Evolutionary conservation across 345 rosid species (phyloP), one percentile per base, ranked within the genome.

Genomic region (Clarkia xantiana): DNA sequence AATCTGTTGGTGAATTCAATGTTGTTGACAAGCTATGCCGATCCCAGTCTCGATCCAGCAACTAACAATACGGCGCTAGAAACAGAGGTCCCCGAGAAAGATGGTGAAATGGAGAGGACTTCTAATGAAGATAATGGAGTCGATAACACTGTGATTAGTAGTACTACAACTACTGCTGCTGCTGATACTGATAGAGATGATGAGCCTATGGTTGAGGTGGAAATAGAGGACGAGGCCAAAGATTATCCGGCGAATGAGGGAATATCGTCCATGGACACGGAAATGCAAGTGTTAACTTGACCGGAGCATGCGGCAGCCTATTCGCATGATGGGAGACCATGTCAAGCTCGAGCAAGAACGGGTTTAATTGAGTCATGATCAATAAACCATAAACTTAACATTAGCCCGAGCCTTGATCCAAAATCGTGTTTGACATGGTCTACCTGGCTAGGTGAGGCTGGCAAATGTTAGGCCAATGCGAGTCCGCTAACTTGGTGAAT

Each of bases 1-100:
- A 88, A 82, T 68, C 71, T 88, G 63, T 61, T 75, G 73, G 97
- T 88, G 50, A 80, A 89, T 42, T 78, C 97, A 44, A 76, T 69
- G 56, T 44, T 88, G 66, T 29, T 29, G 5, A 66, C 68, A 10
- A 46, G 66, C 65, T 71, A 79, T 56, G 41, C 62, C 15, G 75
- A 80, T 14, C 72, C 80, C 14, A 73, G 61, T 61, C 70, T 74
- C 9, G 73, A 72, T 29, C 36, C 36, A 29, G 36, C 36, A 29
- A 29, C 36, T 29, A 29, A 29, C 8, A 53, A 54, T 42, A 51
- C 18, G 45, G 63, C 18, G 38, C 67, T 58, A 25, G 56, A 56
- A 42, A 60, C 64, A 11, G 73, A 47, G 40, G 65, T 64, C 55
- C 34, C 52, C 3, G 64, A 69, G 13, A 55, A 65, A 50, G 57